A percentile compares a stretch with the other conserved stretches of the same genome.
Evolutionary conservation across 2,329 filamentous ascomycete species (phyloP).

Genomic region (Teratosphaeria destructans): DNA sequence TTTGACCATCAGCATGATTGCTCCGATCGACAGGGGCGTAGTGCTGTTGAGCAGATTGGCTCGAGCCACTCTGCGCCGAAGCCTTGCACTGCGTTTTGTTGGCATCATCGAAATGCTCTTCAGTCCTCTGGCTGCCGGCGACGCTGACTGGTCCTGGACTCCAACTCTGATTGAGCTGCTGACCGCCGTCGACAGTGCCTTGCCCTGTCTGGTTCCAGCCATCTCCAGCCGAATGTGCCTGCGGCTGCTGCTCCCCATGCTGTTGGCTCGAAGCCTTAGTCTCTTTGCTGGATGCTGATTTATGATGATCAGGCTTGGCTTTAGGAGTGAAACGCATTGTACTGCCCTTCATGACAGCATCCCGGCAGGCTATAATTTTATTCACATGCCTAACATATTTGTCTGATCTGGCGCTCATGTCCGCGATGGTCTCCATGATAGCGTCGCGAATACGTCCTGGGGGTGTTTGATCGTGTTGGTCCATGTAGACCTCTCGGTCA

Average conservation of each 20-base stretch:
- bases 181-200: constrained; percentile 1
- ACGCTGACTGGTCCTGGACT: neutral
- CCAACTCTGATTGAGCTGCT: neutral
- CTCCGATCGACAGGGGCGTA: neutral
- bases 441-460: neutral
- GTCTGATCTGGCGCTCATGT: neutral
- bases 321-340: neutral
- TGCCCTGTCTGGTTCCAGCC: constrained; percentile 1
- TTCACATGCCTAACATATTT: neutral
- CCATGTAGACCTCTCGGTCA: neutral
- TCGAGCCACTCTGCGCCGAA: neutral
- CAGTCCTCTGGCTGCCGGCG: neutral
- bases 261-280: neutral
- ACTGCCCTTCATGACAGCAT: neutral
- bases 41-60: neutral
- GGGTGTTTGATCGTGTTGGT: neutral
- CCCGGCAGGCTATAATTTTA: neutral
- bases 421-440: neutral
- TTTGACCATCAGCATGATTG: neutral
- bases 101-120: neutral
- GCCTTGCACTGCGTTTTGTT: neutral
- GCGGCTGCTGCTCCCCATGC: neutral
- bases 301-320: neutral
- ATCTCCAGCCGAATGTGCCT: neutral
- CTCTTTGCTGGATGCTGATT: neutral